Percentiles rank a stretch among this genome's conserved stretches.
These are phyloP conservation scores for Diaporthe sp. DNA, from an alignment of 2,329 filamentous ascomycete species.

Conservation along the genomic window DNA sequence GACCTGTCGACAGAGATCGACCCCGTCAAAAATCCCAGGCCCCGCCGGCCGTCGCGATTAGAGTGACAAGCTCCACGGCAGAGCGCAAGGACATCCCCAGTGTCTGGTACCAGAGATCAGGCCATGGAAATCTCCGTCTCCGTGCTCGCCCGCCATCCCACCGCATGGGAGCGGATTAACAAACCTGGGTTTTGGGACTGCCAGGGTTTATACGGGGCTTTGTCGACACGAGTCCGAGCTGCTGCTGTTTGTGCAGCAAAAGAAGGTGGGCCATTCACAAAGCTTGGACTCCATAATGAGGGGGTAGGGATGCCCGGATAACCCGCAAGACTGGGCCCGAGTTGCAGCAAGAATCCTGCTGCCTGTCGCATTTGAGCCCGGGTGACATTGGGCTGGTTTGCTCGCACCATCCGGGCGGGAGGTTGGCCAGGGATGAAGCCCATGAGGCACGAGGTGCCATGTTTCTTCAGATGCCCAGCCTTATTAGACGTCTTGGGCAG, in stretches of 20 bases:
- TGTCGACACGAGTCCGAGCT: slow-evolving; percentile 27
- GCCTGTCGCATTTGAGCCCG: slow-evolving; percentile 14
- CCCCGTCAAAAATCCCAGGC: slow-evolving; percentile 14
- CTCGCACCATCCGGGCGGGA: slow-evolving; percentile 2
- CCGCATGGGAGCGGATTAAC: slow-evolving; percentile 5
- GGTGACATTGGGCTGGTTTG: background rate
- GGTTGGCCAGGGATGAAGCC: background rate
- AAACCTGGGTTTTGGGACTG: background rate
- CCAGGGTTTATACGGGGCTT: slow-evolving; percentile 15
- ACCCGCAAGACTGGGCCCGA: background rate
- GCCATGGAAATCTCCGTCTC: slow-evolving; percentile 30
- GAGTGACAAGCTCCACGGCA: slow-evolving; percentile 37
- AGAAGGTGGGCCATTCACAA: slow-evolving; percentile 5
- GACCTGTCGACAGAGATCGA: slow-evolving; percentile 31
- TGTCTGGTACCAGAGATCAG: slow-evolving; percentile 23
- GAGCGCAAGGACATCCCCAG: slow-evolving; percentile 13
- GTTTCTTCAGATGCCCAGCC: slow-evolving; percentile 31
- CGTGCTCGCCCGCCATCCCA: slow-evolving; percentile 20
- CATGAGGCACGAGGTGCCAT: slow-evolving; percentile 16
- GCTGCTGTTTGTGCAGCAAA: background rate
- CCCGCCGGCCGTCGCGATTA: slow-evolving; percentile 35
- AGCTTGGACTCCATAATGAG: slow-evolving; percentile 17
- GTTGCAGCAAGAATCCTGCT: slow-evolving; percentile 22
- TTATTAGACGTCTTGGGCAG: slow-evolving; percentile 17
- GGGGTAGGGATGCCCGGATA: slow-evolving; percentile 12